phyloP scores from a whole-genome alignment of 495 filamentous ascomycete species.

The Xylaria nigripes region DNA sequence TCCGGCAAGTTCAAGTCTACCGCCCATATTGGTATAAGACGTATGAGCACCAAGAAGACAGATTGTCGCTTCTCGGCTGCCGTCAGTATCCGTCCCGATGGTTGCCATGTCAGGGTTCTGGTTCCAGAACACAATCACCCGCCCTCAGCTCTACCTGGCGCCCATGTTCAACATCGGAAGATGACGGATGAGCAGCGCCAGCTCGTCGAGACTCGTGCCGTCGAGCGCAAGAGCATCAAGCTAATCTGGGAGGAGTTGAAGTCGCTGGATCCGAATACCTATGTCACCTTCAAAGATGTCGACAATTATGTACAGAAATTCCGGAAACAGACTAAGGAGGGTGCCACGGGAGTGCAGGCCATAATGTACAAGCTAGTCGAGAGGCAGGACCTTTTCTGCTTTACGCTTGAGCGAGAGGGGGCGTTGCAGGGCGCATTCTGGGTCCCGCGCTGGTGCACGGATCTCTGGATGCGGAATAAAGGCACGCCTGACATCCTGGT shows the following conservation, averaged over 20 bases:
- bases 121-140: slow-evolving; percentile 24
- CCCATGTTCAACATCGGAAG: slow-evolving; percentile 24
- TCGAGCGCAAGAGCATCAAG: slow-evolving; percentile 23
- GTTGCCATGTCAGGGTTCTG: slow-evolving; percentile 20
- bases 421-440: slow-evolving; percentile 23
- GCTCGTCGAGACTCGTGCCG: slow-evolving; percentile 21
- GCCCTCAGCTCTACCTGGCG: slow-evolving; percentile 16
- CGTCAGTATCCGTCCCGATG: slow-evolving; percentile 19
- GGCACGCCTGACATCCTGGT: slow-evolving; percentile 23
- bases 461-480: slow-evolving; percentile 21
- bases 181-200: slow-evolving; percentile 22
- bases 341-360: slow-evolving; percentile 25
- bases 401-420: slow-evolving; percentile 20
- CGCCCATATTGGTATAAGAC: slow-evolving; percentile 20
- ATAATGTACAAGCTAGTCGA: slow-evolving; percentile 24
- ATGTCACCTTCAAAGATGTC: slow-evolving; percentile 22
- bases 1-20: slow-evolving; percentile 24
- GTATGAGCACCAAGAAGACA: slow-evolving; percentile 24
- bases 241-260: slow-evolving; percentile 22
- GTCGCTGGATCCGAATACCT: slow-evolving; percentile 14
- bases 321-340: slow-evolving; percentile 24
- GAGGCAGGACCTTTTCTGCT: slow-evolving; percentile 23
- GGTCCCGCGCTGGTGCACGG: slow-evolving; percentile 24
- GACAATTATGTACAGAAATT: slow-evolving; percentile 24
- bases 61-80: slow-evolving; percentile 25